These are phyloP conservation scores for Scleroderma bovista DNA, from an alignment of 768 basidiomycete species.

Conservation along the genomic window DNA sequence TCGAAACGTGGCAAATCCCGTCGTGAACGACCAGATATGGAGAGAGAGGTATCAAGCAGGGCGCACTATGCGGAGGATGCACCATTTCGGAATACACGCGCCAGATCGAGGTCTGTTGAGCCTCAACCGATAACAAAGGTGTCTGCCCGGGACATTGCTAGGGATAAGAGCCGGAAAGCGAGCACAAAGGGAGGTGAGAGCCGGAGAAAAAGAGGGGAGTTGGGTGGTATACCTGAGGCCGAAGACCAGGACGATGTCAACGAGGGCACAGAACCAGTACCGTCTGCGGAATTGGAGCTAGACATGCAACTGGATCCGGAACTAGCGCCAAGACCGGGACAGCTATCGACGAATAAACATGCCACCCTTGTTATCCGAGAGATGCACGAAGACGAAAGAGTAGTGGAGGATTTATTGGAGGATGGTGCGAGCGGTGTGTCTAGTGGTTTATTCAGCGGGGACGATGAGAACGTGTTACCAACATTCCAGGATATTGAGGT, in stretches of 20 bases:
- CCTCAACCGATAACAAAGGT: not conserved
- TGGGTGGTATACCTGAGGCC: slow-evolving; percentile 8
- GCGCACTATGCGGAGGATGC: not conserved
- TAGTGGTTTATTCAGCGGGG: not conserved
- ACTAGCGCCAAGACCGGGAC: no score
- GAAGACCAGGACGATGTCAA: not conserved
- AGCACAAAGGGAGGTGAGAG: not conserved
- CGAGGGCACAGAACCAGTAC: not conserved
- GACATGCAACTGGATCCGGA: no score
- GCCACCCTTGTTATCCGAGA: slow-evolving; percentile 2
- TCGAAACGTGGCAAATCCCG: no score
- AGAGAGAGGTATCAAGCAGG: not conserved
- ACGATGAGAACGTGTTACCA: slow-evolving; percentile 2
- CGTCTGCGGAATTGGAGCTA: no score
- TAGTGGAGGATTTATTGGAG: slow-evolving; percentile 21
- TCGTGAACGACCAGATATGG: slow-evolving; percentile 1
- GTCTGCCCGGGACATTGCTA: not conserved
- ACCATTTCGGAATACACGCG: slow-evolving; percentile 16
- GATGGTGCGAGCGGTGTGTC: not conserved
- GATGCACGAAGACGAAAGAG: slow-evolving; percentile 14
- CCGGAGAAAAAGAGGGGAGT: not conserved
- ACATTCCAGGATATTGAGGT: slow-evolving; percentile 8
- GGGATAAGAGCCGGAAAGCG: slow-evolving; percentile 3
- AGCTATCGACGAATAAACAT: no score
- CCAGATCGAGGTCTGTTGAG: slow-evolving; percentile 19